phyloP scores from a whole-genome alignment of 2,329 filamentous ascomycete species.

The Pseudocercospora vitis region DNA sequence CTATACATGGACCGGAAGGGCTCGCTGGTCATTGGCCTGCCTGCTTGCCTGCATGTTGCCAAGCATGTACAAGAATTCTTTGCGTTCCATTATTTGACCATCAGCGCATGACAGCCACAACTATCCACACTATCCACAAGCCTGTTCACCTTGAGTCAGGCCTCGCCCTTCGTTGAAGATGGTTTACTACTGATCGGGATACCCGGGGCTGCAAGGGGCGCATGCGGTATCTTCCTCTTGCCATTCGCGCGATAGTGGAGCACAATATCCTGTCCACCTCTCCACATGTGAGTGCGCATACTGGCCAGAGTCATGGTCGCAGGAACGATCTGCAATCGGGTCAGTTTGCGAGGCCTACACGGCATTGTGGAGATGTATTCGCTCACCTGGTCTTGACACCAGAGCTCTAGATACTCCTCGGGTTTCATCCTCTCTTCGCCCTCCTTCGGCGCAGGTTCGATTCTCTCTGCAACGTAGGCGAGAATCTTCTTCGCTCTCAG shows the following conservation, averaged over 20 bases:
- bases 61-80: too few species aligned
- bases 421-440: slow-evolving; percentile 56
- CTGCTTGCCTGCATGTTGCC: too few species aligned
- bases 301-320: slow-evolving; percentile 91
- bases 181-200: not conserved
- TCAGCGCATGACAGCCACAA: too few species aligned
- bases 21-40: too few species aligned
- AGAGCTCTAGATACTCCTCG: slow-evolving; percentile 92
- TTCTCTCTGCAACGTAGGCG: slow-evolving; percentile 85
- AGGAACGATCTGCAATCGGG: slow-evolving; percentile 56
- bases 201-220: slow-evolving; percentile 4
- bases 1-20: too few species aligned
- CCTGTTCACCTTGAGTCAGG: not conserved
- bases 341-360: slow-evolving; percentile 39
- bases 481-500: slow-evolving; percentile 92
- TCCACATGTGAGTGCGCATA: slow-evolving; percentile 88
- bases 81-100: not conserved
- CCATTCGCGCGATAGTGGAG: slow-evolving; percentile 91
- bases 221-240: slow-evolving; percentile 59
- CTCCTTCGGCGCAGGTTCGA: slow-evolving; percentile 62
- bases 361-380: not conserved
- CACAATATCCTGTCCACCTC: slow-evolving; percentile 87
- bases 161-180: not conserved
- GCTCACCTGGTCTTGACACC: slow-evolving; percentile 86
- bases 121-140: not conserved